phyloP scores from a whole-genome alignment of 805 yeast genomes.

The Komagataella populi region DNA sequence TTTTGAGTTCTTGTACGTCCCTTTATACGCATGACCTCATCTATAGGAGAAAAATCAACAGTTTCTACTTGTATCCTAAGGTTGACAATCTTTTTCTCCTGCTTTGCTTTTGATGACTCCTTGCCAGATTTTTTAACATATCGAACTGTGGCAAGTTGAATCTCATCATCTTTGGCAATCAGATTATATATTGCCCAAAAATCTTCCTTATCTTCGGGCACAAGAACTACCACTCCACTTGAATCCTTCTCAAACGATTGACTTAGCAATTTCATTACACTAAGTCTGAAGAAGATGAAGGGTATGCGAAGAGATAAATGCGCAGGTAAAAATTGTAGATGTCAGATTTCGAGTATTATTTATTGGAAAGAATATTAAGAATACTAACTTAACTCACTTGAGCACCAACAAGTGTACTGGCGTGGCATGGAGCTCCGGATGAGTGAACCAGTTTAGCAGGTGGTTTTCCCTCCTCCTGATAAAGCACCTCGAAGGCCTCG shows the following conservation, averaged over 20 bases:
- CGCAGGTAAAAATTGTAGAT: neutral
- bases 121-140: slow-evolving; percentile 30
- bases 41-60: slow-evolving; percentile 68
- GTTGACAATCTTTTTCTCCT: slow-evolving; percentile 44
- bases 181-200: slow-evolving; percentile 81
- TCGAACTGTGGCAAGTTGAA: slow-evolving; percentile 56
- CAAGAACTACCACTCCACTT: slow-evolving; percentile 50
- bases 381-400: slow-evolving; percentile 47
- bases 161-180: slow-evolving; percentile 61
- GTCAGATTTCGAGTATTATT: neutral
- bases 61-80: slow-evolving; percentile 50
- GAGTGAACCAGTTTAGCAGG: slow-evolving; percentile 63
- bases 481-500: slow-evolving; percentile 64
- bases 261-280: slow-evolving; percentile 42
- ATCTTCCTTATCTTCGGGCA: slow-evolving; percentile 86
- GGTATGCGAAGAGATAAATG: neutral
- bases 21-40: slow-evolving; percentile 62
- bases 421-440: slow-evolving; percentile 67
- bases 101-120: slow-evolving; percentile 20
- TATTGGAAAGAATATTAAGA: neutral
- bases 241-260: slow-evolving; percentile 41
- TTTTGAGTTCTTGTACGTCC: slow-evolving; percentile 61
- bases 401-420: slow-evolving; percentile 60
- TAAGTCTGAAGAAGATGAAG: neutral
- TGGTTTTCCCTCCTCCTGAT: slow-evolving; percentile 65